Percentiles rank a stretch among this genome's conserved stretches.
phyloP scores from a whole-genome alignment of 495 filamentous ascomycete species.

The Acidomyces sp. region DNA sequence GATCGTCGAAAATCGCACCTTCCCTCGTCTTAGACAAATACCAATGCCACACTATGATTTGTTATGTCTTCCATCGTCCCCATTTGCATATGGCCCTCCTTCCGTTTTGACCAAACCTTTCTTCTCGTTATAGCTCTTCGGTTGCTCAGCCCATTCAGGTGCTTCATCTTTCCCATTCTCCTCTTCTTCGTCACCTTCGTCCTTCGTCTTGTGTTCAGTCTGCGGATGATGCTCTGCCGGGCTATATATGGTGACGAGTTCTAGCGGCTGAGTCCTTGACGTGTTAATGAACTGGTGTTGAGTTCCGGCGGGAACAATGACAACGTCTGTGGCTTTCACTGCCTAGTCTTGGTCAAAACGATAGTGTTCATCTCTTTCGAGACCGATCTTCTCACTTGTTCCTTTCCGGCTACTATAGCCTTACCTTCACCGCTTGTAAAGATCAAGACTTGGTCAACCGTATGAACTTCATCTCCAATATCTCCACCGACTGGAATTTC shows the following conservation, averaged over 20 bases:
- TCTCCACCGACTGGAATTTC: constrained; percentile 50
- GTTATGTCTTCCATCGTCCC: constrained; percentile 19
- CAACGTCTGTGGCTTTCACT: constrained; percentile 45
- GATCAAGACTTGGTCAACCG: constrained; percentile 50
- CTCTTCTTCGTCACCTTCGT: constrained; percentile 47
- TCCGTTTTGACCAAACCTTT: constrained; percentile 37
- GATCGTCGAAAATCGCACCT: no score
- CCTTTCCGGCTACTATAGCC: constrained; percentile 45
- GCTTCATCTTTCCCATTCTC: constrained; percentile 49
- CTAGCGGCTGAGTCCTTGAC: constrained; percentile 35
- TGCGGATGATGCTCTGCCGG: constrained; percentile 46
- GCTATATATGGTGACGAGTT: constrained; percentile 49
- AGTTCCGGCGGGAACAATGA: constrained; percentile 51
- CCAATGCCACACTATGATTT: constrained; percentile 13
- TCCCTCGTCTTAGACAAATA: no score
- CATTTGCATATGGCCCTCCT: constrained; percentile 25
- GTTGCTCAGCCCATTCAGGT: constrained; percentile 42
- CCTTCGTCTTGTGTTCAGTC: constrained; percentile 49
- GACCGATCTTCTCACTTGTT: constrained; percentile 30
- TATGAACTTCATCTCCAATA: constrained; percentile 50
- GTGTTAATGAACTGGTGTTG: constrained; percentile 56
- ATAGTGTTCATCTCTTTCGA: not conserved
- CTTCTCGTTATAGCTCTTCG: constrained; percentile 46
- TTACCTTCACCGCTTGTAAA: constrained; percentile 46
- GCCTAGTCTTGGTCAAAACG: constrained; percentile 17